These are phyloP conservation scores for Xylogone sp. DNA, from an alignment of 2,329 filamentous ascomycete genomes.

Conservation along the genomic window DNA sequence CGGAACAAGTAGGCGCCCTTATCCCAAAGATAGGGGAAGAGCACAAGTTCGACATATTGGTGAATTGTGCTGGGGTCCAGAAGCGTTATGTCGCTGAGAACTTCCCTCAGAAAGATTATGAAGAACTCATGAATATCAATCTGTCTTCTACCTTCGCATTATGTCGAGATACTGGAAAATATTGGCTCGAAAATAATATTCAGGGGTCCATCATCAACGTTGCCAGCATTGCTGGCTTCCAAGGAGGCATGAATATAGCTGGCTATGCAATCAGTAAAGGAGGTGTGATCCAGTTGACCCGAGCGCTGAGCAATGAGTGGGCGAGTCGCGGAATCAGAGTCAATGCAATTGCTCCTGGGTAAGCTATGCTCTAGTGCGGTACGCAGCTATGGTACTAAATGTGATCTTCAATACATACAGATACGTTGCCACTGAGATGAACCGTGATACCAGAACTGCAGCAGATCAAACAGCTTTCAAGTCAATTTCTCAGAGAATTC, in stretches of 20 bases:
- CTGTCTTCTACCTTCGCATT: conserved; percentile 9
- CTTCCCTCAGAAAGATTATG: conserved; percentile 27
- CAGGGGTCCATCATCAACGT: conserved; percentile 2
- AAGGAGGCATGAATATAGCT: conserved; percentile 1
- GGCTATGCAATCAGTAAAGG: conserved; percentile 2
- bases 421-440: conserved; percentile 88
- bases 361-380: not conserved
- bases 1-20: conserved; percentile 35
- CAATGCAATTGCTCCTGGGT: conserved; percentile 77
- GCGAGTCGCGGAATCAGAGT: conserved; percentile 68
- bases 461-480: no score
- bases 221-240: conserved; percentile 1
- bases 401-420: not conserved
- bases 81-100: conserved; percentile 26
- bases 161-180: conserved; percentile 1
- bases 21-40: conserved; percentile 28
- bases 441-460: conserved; percentile 71
- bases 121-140: conserved; percentile 31
- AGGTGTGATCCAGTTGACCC: conserved; percentile 54
- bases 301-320: conserved; percentile 82
- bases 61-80: conserved; percentile 35
- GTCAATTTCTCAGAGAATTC: conserved; percentile 73
- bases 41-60: conserved; percentile 33
- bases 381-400: not conserved
- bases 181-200: conserved; percentile 2